A percentile compares a stretch with the other conserved stretches of the same genome.
These are phyloP conservation scores for Castanea mollissima DNA, from an alignment of 306 rosid species.

Conservation along the genomic window DNA sequence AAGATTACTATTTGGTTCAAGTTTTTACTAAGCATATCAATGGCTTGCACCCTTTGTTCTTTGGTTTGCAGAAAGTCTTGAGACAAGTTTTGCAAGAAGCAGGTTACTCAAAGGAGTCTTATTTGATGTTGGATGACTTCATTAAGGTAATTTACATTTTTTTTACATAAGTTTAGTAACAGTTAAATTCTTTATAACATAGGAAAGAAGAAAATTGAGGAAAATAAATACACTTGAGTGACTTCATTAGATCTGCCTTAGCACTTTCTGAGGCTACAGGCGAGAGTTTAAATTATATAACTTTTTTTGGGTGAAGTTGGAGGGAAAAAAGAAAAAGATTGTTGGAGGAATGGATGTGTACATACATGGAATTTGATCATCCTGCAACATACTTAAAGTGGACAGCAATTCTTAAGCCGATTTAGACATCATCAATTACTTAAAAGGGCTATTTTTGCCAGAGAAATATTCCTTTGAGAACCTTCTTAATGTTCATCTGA, in stretches of 20 bases:
- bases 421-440: background rate
- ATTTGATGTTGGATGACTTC: conserved; percentile 68
- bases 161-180: conserved; percentile 1
- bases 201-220: conserved; percentile 1
- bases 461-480: background rate
- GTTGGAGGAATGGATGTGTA: background rate
- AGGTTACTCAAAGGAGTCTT: conserved; percentile 69
- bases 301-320: background rate
- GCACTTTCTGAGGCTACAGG: conserved; percentile 3
- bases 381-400: background rate
- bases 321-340: background rate
- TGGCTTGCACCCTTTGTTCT: conserved; percentile 16
- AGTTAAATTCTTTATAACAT: conserved; percentile 1
- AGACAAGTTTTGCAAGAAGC: conserved; percentile 67
- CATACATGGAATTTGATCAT: no score
- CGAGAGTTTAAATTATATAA: background rate
- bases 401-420: background rate
- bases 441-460: background rate
- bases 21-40: background rate
- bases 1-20: conserved; percentile 1
- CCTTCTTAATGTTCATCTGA: background rate
- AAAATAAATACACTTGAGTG: background rate
- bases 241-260: conserved; percentile 5
- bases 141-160: conserved; percentile 50
- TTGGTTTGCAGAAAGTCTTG: conserved; percentile 59